phyloP scores from a whole-genome alignment of 83 land plant genomes.

The Larix sibirica region DNA sequence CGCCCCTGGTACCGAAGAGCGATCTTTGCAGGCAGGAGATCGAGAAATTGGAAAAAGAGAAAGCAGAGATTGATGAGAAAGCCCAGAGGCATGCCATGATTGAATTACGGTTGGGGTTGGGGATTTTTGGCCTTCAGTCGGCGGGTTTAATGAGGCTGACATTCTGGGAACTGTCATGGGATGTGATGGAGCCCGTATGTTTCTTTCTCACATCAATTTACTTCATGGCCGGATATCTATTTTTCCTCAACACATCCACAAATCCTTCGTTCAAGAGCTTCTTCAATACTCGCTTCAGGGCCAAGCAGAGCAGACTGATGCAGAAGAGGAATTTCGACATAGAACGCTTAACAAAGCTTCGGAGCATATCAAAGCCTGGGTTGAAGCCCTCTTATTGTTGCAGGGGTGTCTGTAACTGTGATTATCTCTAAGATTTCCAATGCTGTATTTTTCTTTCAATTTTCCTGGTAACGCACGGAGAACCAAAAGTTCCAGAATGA shows the following conservation, averaged over 20 bases:
- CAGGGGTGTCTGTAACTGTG: too few species aligned
- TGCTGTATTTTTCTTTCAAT: too few species aligned
- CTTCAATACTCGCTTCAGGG: not conserved
- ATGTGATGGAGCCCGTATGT: slow-evolving; percentile 33
- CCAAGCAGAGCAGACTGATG: slow-evolving; percentile 18
- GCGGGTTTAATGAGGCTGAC: slow-evolving; percentile 23
- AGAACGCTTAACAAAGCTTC: slow-evolving; percentile 17
- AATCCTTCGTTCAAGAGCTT: slow-evolving; percentile 23
- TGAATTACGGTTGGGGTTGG: slow-evolving; percentile 20
- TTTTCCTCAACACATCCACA: slow-evolving; percentile 14
- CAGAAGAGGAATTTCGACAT: not conserved
- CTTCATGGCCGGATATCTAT: slow-evolving; percentile 17
- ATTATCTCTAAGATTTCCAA: too few species aligned
- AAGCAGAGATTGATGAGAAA: slow-evolving; percentile 13
- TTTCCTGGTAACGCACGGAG: too few species aligned
- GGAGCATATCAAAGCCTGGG: not conserved
- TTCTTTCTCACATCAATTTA: slow-evolving; percentile 23
- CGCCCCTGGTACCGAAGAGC: not conserved
- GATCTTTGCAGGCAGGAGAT: slow-evolving; percentile 12
- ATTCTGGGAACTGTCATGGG: slow-evolving; percentile 35
- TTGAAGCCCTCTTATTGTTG: too few species aligned
- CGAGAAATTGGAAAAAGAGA: not conserved
- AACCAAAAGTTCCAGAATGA: too few species aligned
- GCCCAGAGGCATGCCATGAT: slow-evolving; percentile 9
- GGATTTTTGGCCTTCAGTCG: slow-evolving; percentile 4